Evolutionary conservation across 176 grass and related monocot species (phyloP).

Genomic region (Puccinellia tenuiflora): DNA sequence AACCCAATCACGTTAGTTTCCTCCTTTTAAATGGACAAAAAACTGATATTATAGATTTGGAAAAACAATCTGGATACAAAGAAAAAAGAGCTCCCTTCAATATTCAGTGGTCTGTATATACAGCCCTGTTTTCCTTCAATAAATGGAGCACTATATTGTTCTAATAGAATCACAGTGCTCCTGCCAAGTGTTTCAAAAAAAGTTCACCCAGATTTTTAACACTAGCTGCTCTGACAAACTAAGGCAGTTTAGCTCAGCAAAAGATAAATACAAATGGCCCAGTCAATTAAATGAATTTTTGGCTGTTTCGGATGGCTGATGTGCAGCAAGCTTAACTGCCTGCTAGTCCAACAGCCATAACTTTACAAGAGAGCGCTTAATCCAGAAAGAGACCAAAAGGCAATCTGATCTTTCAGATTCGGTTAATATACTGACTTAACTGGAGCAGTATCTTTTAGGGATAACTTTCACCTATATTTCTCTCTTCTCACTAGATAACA

Average conservation of each 20-base stretch:
- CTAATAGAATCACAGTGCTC: not conserved
- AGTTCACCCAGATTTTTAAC: not conserved
- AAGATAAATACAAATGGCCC: not conserved
- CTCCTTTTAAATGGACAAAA: not conserved
- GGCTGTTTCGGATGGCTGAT: not conserved
- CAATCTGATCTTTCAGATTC: not conserved
- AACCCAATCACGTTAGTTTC: not conserved
- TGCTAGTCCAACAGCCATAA: not conserved
- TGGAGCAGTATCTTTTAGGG: not conserved
- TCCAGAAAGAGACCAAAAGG: not conserved
- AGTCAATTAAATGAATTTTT: not conserved
- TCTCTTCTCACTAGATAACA: not conserved
- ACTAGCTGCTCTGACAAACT: not conserved
- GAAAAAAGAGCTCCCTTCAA: not conserved
- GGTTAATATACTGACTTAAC: not conserved
- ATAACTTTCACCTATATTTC: not conserved
- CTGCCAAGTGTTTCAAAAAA: not conserved
- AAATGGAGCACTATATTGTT: not conserved
- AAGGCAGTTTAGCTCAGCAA: not conserved
- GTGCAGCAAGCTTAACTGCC: not conserved
- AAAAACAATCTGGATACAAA: not conserved
- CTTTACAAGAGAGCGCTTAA: not conserved
- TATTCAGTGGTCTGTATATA: no score
- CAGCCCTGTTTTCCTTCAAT: not conserved
- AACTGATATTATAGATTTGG: not conserved